Base-by-base conservation (phyloP, 305 asterid species). In the Caryopteris hybrid region DNA sequence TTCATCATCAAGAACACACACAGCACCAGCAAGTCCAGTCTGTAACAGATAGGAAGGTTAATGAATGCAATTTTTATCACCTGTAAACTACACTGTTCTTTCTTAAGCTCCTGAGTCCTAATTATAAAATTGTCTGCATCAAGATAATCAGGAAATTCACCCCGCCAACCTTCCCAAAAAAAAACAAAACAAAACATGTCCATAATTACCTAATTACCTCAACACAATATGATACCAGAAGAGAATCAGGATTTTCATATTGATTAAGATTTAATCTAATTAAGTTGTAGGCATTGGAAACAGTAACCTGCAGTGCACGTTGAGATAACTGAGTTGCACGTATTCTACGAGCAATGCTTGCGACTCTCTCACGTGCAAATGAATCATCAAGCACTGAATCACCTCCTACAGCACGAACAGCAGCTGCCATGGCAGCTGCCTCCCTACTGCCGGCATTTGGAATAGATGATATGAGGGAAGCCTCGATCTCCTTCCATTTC, bases 361-460 rank as follows among this genome's bases (percentile, higher is more conserved):
- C 89, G 53, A 95, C 97, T 78, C 99, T 82, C 72, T 95, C 99
- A 47, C 98, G 96, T 36, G 99, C 99, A 84, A 89, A 92, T 47
- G 97, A 86, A 83, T 95, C 96, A 69, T 92, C 97, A 57, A 86
- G 91, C 61, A 92, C 95, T 70, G 99, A 92, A 89, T 95, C 99
- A 63, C 99, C 96, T 59, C 99, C 99, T 10, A 95, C 88, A 41
- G 99, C 99, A 81, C 99, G 99, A 74, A 95, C 97, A 48, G 99
- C 99, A 80, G 95, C 92, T 64, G 99, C 92, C 97, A 95, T 78
- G 64, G 99, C 99, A 23, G 95, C 92, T 62, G 99, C 99, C 82
- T 95, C 99, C 77, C 99, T 85, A 85, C 88, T 89, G 55, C 99
- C 98, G 79, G 95, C 99, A 85, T 95, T 89, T 67, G 99, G 99